A percentile compares a stretch with the other conserved stretches of the same genome.
Conservation (phyloP, 2,329 filamentous ascomycete genomes). For the Coleophoma cylindrospora region DNA sequence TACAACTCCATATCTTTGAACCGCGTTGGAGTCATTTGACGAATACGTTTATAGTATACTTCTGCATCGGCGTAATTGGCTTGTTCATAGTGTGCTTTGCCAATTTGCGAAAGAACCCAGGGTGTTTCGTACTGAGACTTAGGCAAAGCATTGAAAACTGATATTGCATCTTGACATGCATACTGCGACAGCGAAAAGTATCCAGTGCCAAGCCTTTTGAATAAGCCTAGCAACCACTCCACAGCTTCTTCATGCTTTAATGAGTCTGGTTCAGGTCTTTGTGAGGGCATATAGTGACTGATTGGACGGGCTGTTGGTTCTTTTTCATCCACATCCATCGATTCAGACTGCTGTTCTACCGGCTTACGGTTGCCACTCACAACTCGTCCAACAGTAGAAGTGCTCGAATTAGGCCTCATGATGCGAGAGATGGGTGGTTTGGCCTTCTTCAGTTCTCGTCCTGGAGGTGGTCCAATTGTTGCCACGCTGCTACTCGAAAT, state of each 20-base stretch:
- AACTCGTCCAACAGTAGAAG: conserved; percentile 73
- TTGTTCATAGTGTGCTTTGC: conserved; percentile 87
- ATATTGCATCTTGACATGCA: conserved; percentile 71
- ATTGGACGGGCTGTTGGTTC: conserved; percentile 37
- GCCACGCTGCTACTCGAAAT: conserved; percentile 42
- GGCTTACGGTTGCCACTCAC: conserved; percentile 89
- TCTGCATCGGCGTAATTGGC: conserved; percentile 82
- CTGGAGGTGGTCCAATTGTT: conserved; percentile 53
- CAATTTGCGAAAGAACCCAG: conserved; percentile 89
- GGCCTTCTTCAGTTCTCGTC: conserved; percentile 77
- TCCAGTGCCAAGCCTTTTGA: conserved; percentile 75
- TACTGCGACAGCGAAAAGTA: conserved; percentile 77
- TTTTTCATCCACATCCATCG: conserved; percentile 64
- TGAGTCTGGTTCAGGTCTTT: conserved; percentile 39
- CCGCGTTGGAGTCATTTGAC: conserved; percentile 73
- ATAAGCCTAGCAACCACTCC: conserved; percentile 70
- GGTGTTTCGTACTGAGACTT: conserved; percentile 79
- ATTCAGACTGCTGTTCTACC: conserved; percentile 45
- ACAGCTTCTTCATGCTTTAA: conserved; percentile 71
- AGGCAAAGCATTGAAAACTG: conserved; percentile 67
- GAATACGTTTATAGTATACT: conserved; percentile 75
- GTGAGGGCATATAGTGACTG: conserved; percentile 21
- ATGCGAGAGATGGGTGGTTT: conserved; percentile 66
- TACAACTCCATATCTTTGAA: conserved; percentile 97
- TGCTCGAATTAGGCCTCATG: conserved; percentile 60